phyloP scores from a whole-genome alignment of 805 yeast species.

The Jamesozyma spencerorum region DNA sequence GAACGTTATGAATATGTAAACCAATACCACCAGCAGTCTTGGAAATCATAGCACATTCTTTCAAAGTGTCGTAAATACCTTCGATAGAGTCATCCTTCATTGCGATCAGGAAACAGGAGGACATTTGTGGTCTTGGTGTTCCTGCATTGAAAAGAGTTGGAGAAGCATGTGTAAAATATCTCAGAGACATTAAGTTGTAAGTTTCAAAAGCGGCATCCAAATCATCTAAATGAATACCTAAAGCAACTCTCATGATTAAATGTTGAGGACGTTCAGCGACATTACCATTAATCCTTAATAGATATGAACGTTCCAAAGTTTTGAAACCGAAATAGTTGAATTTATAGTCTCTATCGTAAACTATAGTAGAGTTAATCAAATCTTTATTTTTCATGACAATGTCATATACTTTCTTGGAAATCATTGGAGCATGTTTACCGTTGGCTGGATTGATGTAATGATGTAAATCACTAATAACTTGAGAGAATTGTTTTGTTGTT shows the following conservation, averaged over 20 bases:
- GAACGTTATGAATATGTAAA: conserved; percentile 71
- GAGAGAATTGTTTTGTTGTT: conserved; percentile 71
- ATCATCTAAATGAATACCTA: conserved; percentile 73
- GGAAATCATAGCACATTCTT: conserved; percentile 80
- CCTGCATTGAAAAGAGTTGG: conserved; percentile 93
- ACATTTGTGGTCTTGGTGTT: conserved; percentile 68
- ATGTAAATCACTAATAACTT: conserved; percentile 58
- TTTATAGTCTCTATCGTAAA: conserved; percentile 61
- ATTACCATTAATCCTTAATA: conserved; percentile 49
- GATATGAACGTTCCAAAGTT: conserved; percentile 77
- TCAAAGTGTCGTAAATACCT: conserved; percentile 81
- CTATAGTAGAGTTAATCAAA: conserved; percentile 59
- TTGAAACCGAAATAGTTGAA: conserved; percentile 81
- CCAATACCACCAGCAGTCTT: conserved; percentile 95
- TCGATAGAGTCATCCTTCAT: conserved; percentile 92
- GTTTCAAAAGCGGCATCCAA: conserved; percentile 62
- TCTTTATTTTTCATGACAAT: conserved; percentile 53
- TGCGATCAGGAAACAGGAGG: conserved; percentile 87
- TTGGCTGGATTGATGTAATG: conserved; percentile 70
- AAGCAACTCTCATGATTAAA: conserved; percentile 77
- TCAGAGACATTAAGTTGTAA: conserved; percentile 74
- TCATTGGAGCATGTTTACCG: conserved; percentile 41
- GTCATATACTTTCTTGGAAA: conserved; percentile 54
- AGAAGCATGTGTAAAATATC: conserved; percentile 84
- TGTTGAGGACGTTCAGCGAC: conserved; percentile 85